Evolutionary conservation across 371 early-diverging fungal species (phyloP).

Genomic region (Syncephalastrum contaminatum): DNA sequence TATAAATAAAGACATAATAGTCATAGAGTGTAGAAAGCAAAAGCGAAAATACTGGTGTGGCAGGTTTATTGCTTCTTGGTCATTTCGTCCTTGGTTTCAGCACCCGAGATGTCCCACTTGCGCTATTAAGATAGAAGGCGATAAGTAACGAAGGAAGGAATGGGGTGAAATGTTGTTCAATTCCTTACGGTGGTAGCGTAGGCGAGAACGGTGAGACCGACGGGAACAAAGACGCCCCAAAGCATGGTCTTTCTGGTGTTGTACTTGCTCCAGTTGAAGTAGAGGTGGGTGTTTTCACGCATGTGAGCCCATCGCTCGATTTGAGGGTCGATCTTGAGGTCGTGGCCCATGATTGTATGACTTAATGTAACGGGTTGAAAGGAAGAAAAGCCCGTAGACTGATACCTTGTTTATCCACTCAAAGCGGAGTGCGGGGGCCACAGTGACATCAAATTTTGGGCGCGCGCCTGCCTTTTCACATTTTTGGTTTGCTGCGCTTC

Average conservation of each 20-base stretch:
- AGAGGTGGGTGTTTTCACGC: conserved; percentile 62
- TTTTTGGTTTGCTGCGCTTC: no score
- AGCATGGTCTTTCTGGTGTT: conserved; percentile 44
- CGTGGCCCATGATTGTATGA: conserved; percentile 15
- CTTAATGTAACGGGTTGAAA: no score
- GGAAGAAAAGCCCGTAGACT: no score
- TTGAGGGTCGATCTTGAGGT: conserved; percentile 54
- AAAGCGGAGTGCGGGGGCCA: no score
- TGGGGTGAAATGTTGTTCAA: background rate
- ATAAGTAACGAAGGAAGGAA: background rate
- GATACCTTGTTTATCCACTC: no score
- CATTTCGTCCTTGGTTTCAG: conserved; percentile 44
- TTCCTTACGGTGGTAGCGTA: conserved; percentile 50
- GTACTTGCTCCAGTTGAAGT: conserved; percentile 55
- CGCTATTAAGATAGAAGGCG: conserved; percentile 17
- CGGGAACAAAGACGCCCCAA: conserved; percentile 55
- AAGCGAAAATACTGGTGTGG: no score
- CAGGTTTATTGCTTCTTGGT: conserved; percentile 3
- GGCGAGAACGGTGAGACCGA: conserved; percentile 50
- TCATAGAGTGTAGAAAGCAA: no score
- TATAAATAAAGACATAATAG: no score
- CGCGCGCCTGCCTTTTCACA: no score
- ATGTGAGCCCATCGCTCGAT: conserved; percentile 67
- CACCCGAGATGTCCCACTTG: conserved; percentile 48
- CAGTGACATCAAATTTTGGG: no score